Evolutionary conservation across 805 yeast species (phyloP).

Genomic region (Sungouiella thailandica): DNA sequence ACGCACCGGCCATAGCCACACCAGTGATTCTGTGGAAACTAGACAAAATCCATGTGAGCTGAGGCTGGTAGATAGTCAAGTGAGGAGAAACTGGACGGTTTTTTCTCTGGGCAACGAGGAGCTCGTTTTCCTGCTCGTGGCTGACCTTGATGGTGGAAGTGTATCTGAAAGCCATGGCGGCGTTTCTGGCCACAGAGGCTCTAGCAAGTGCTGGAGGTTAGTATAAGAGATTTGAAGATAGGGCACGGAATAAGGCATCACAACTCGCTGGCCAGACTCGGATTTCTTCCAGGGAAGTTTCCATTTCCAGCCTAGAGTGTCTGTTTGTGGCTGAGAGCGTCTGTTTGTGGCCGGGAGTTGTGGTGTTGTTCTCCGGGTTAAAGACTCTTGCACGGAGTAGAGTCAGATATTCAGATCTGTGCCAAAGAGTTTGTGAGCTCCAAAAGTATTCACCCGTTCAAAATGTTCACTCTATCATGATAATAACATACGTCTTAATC

Average conservation of each 20-base stretch:
- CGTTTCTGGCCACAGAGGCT: slow-evolving; percentile 5
- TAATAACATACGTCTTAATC: slow-evolving; percentile 17
- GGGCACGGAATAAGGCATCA: not conserved
- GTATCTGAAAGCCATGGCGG: slow-evolving; percentile 14
- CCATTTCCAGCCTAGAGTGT: no score
- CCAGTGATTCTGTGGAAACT: slow-evolving; percentile 85
- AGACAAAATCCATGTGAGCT: slow-evolving; percentile 79
- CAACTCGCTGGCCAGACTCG: not conserved
- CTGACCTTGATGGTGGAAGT: slow-evolving; percentile 43
- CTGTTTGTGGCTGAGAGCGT: no score
- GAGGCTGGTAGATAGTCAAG: slow-evolving; percentile 84
- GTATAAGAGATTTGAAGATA: not conserved
- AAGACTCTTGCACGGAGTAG: no score
- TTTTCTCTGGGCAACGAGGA: slow-evolving; percentile 75
- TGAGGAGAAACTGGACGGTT: slow-evolving; percentile 92
- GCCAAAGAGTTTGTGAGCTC: no score
- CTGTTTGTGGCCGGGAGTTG: no score
- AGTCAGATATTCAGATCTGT: no score
- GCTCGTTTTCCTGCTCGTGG: slow-evolving; percentile 57
- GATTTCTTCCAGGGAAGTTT: no score
- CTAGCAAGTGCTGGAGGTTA: slow-evolving; percentile 6
- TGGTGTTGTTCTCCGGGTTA: no score
- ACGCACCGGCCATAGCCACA: slow-evolving; percentile 70
- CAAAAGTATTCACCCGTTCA: no score
- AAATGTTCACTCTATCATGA: no score